Conservation (phyloP, 73 alveolate genomes). For the Loxodes magnus region DNA sequence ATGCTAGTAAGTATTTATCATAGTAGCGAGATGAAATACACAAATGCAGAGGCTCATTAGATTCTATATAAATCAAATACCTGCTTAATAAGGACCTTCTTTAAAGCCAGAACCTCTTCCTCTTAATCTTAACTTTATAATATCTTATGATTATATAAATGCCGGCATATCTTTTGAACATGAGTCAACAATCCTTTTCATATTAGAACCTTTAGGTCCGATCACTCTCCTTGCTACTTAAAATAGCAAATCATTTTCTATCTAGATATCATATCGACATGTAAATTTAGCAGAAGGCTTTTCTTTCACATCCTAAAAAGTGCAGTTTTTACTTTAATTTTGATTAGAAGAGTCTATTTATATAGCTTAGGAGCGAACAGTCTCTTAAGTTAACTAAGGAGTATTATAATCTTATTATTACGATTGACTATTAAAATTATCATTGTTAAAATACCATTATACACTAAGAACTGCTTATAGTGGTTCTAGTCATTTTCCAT, state of each 20-base stretch:
- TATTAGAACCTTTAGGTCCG: conserved; percentile 87
- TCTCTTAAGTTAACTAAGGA: too few species aligned
- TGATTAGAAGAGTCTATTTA: too few species aligned
- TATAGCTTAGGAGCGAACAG: too few species aligned
- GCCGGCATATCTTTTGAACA: conserved; percentile 68
- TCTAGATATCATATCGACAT: conserved; percentile 88
- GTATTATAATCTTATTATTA: background rate
- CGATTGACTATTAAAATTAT: background rate
- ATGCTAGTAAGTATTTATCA: conserved; percentile 32
- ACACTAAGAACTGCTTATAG: conserved; percentile 22
- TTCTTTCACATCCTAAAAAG: background rate
- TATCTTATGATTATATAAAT: conserved; percentile 44
- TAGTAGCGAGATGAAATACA: conserved; percentile 81
- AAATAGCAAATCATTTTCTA: conserved; percentile 91
- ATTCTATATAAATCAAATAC: conserved; percentile 77
- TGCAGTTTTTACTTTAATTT: background rate
- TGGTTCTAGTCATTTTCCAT: conserved; percentile 18
- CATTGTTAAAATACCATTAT: conserved; percentile 13
- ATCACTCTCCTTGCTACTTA: conserved; percentile 93
- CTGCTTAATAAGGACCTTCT: conserved; percentile 93
- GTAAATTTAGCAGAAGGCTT: conserved; percentile 48
- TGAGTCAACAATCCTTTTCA: conserved; percentile 85
- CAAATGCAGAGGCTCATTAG: conserved; percentile 89
- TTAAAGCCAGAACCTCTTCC: conserved; percentile 97
- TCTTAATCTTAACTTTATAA: conserved; percentile 85